Conservation (phyloP, 176 grass and related monocot species). For the Leersia perrieri region DNA sequence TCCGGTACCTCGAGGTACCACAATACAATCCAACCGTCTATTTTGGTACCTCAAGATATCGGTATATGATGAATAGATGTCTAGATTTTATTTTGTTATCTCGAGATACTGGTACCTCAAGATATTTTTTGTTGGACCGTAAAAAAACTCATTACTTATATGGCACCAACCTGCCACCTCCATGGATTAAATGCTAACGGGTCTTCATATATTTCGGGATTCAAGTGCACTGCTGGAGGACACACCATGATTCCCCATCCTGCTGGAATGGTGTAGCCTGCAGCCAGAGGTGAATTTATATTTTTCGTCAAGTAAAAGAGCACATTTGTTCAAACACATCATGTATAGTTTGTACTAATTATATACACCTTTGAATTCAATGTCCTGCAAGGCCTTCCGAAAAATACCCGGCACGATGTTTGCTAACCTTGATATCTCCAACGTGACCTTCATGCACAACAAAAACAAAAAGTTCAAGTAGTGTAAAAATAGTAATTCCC, state of each 20-base stretch:
- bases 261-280: slow-evolving; percentile 80
- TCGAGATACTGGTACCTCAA: too few species aligned
- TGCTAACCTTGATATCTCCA: slow-evolving; percentile 65
- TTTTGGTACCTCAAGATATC: too few species aligned
- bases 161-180: slow-evolving; percentile 77
- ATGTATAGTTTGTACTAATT: neutral
- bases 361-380: slow-evolving; percentile 67
- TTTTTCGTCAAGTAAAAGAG: neutral
- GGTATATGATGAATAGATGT: too few species aligned
- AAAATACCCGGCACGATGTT: slow-evolving; percentile 84
- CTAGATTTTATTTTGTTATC: too few species aligned
- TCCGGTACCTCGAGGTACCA: too few species aligned
- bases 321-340: neutral
- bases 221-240: slow-evolving; percentile 76
- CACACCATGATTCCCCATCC: slow-evolving; percentile 90
- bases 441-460: slow-evolving; percentile 49
- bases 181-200: slow-evolving; percentile 70
- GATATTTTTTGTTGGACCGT: too few species aligned
- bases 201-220: slow-evolving; percentile 75
- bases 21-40: too few species aligned
- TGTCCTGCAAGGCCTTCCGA: slow-evolving; percentile 68
- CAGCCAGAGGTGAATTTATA: slow-evolving; percentile 1
- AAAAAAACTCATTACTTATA: too few species aligned
- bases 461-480: neutral
- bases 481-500: neutral